A percentile compares a stretch with the other conserved stretches of the same genome.
These are phyloP conservation scores for Fusarium stilboides DNA, from an alignment of 2,329 filamentous ascomycete species.

Conservation along the genomic window DNA sequence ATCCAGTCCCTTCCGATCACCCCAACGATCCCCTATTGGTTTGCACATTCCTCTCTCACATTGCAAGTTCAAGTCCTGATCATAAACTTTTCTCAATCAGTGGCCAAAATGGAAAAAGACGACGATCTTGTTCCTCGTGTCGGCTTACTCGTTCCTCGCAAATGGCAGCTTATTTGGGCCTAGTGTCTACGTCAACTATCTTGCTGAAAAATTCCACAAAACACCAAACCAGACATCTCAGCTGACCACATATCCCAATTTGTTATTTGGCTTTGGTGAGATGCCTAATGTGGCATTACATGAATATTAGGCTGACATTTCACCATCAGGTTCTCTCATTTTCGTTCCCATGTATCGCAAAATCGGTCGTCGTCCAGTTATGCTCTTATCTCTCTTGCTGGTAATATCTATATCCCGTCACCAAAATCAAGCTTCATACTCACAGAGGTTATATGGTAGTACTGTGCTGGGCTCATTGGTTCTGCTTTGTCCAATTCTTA, in stretches of 20 bases:
- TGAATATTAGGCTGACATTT: neutral
- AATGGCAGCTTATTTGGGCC: slow-evolving; percentile 1
- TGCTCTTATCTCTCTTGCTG: neutral
- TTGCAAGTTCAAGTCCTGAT: no score
- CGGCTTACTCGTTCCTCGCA: neutral
- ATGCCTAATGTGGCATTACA: no score
- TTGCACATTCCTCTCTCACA: no score
- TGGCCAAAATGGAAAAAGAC: neutral
- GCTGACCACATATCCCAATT: slow-evolving; percentile 3
- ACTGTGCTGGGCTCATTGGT: neutral
- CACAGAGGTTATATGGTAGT: neutral
- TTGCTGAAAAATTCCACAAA: neutral
- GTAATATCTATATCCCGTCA: no score
- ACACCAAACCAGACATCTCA: neutral
- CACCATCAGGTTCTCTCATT: neutral
- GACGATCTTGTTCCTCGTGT: neutral
- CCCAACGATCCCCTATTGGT: no score
- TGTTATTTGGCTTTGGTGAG: slow-evolving; percentile 6
- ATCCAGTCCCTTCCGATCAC: no score
- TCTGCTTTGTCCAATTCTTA: slow-evolving; percentile 1
- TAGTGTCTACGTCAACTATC: neutral
- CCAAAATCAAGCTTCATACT: no score
- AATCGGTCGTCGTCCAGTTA: neutral
- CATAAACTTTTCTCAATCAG: no score
- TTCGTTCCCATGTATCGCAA: slow-evolving; percentile 3